phyloP scores from a whole-genome alignment of 2,329 filamentous ascomycete genomes.

The Pseudogymnoascus sp. region DNA sequence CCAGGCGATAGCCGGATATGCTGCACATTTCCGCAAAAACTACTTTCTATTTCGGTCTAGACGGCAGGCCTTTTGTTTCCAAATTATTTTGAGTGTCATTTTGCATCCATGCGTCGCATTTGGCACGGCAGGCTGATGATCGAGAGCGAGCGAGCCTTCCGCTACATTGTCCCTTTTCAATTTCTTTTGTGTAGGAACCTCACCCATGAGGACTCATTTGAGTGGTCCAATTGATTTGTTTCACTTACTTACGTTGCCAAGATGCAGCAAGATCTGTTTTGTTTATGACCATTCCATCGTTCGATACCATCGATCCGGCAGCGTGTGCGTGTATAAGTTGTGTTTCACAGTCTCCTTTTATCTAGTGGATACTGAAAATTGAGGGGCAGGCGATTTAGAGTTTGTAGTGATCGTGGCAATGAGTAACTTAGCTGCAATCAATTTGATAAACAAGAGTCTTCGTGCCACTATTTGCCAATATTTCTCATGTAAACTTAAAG shows the following conservation, averaged over 20 bases:
- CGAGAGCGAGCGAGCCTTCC: slow-evolving; percentile 3
- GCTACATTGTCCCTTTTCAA: slow-evolving; percentile 4
- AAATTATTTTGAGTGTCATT: slow-evolving; percentile 7
- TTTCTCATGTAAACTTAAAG: background rate
- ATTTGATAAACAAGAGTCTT: background rate
- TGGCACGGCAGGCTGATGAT: background rate
- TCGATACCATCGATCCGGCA: slow-evolving; percentile 8
- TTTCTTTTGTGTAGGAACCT: slow-evolving; percentile 4
- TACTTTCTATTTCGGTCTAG: slow-evolving; percentile 4
- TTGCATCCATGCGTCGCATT: slow-evolving; percentile 3
- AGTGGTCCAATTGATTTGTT: slow-evolving; percentile 6
- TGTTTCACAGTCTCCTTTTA: slow-evolving; percentile 4
- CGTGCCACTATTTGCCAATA: background rate
- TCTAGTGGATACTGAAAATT: background rate
- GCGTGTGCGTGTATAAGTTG: slow-evolving; percentile 6
- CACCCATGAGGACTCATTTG: background rate
- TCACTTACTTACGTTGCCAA: slow-evolving; percentile 7
- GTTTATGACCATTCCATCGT: slow-evolving; percentile 6
- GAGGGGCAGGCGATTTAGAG: background rate
- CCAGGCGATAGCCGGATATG: background rate
- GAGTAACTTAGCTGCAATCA: slow-evolving; percentile 3
- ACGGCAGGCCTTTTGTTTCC: slow-evolving; percentile 6
- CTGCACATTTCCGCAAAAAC: background rate
- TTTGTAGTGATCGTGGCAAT: background rate
- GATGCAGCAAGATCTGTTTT: slow-evolving; percentile 6